These are phyloP conservation scores for Yamadazyma sp. DNA, from an alignment of 1,139 yeast species.

Conservation along the genomic window DNA sequence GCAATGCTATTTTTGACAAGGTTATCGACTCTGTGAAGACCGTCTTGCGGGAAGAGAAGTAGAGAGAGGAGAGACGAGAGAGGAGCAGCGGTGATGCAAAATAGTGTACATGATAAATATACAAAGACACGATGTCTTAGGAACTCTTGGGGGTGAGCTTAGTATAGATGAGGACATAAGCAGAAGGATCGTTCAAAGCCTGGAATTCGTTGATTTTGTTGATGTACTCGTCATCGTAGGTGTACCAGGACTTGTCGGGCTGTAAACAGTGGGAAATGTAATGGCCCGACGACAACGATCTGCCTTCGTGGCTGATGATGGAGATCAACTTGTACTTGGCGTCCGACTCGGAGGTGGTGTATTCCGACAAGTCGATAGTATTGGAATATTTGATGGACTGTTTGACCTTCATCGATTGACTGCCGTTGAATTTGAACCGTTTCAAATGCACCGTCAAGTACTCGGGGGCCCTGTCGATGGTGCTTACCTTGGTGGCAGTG, in stretches of 20 bases:
- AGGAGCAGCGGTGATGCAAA: not conserved
- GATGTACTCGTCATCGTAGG: conserved; percentile 90
- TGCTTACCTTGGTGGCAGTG: conserved; percentile 72
- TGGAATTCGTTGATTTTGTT: conserved; percentile 69
- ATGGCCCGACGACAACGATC: conserved; percentile 91
- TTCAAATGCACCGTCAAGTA: conserved; percentile 83
- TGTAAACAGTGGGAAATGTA: conserved; percentile 89
- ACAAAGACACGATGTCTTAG: not conserved
- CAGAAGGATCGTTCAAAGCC: conserved; percentile 81
- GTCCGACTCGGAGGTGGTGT: conserved; percentile 48
- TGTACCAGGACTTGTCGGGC: conserved; percentile 89
- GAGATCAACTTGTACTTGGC: conserved; percentile 73
- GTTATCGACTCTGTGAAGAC: conserved; percentile 60
- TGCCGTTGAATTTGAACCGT: conserved; percentile 84
- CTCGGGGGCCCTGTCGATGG: conserved; percentile 84
- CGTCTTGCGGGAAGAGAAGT: conserved; percentile 17
- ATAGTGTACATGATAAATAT: conserved; percentile 1
- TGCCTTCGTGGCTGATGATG: conserved; percentile 92
- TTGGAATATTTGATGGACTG: conserved; percentile 82
- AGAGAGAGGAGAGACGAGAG: not conserved
- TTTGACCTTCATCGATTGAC: conserved; percentile 75
- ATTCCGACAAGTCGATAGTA: conserved; percentile 69
- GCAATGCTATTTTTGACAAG: conserved; percentile 55
- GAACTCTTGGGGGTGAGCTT: conserved; percentile 49
- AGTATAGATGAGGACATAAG: conserved; percentile 84